Conservation (phyloP, 306 rosid genomes). For the Lathyrus sativus region DNA sequence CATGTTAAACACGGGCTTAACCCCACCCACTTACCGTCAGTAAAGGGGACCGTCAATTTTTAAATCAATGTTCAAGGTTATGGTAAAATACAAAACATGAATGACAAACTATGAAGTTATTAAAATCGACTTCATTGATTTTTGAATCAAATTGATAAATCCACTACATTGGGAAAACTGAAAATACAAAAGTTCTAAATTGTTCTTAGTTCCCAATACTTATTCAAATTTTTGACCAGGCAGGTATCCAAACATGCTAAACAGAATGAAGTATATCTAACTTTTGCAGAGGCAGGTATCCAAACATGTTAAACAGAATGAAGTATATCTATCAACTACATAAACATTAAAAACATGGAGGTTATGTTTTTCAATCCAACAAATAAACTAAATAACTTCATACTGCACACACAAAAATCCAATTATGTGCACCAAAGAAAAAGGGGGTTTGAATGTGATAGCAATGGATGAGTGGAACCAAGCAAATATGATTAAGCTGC, state of each 20-base stretch:
- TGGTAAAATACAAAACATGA: not conserved
- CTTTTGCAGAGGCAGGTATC: too few relatives aligned
- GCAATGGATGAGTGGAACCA: too few relatives aligned
- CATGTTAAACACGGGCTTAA: not conserved
- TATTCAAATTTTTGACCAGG: not conserved
- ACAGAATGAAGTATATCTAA: not conserved
- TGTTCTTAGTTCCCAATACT: not conserved
- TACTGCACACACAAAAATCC: not conserved
- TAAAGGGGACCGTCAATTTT: not conserved
- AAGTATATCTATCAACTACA: too few relatives aligned
- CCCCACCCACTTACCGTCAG: not conserved
- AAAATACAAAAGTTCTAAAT: not conserved
- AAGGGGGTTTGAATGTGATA: too few relatives aligned
- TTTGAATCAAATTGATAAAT: not conserved
- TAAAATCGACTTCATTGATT: not conserved
- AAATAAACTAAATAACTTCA: not conserved
- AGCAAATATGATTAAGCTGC: too few relatives aligned
- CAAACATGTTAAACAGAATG: too few relatives aligned
- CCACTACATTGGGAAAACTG: not conserved
- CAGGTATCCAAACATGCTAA: not conserved
- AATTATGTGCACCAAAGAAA: too few relatives aligned
- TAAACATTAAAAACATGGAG: not conserved
- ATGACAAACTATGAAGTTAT: not conserved
- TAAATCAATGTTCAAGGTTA: not conserved
- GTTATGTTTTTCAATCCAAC: slow-evolving; percentile 3